Conservation (phyloP, 2,329 filamentous ascomycete genomes). For the Monosporascus sp. region DNA sequence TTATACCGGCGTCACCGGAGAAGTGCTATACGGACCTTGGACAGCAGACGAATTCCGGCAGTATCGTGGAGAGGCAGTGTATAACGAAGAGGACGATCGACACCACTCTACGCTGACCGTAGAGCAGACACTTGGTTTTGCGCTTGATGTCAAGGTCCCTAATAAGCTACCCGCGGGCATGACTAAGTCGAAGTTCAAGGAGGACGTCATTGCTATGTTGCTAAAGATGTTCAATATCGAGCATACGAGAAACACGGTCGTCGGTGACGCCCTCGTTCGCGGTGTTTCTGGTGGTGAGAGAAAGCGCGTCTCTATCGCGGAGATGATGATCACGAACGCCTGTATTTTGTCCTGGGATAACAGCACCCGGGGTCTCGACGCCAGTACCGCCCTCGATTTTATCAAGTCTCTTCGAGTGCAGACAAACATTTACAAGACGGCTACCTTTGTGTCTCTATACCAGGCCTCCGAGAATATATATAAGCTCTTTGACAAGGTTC, state of each 20-base stretch:
- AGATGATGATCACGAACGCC: conserved; percentile 72
- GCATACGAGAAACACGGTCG: conserved; percentile 78
- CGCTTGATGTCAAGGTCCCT: conserved; percentile 78
- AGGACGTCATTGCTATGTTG: conserved; percentile 66
- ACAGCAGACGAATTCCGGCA: conserved; percentile 64
- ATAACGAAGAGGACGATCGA: conserved; percentile 82
- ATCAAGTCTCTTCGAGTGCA: conserved; percentile 68
- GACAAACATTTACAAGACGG: conserved; percentile 78
- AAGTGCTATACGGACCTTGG: conserved; percentile 74
- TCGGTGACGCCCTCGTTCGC: conserved; percentile 75
- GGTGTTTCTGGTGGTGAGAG: conserved; percentile 76
- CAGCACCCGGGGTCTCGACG: conserved; percentile 63
- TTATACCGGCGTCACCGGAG: conserved; percentile 54
- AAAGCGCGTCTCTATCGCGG: conserved; percentile 76
- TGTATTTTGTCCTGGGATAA: conserved; percentile 74
- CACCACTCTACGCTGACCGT: conserved; percentile 84
- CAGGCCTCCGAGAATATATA: conserved; percentile 82
- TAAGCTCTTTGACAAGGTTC: conserved; percentile 74
- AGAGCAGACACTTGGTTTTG: conserved; percentile 80
- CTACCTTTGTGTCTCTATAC: conserved; percentile 81
- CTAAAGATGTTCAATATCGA: conserved; percentile 93
- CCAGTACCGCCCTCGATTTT: conserved; percentile 63
- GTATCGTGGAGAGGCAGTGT: conserved; percentile 78
- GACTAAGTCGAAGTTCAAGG: conserved; percentile 68
- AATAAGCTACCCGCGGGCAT: conserved; percentile 72